Base-by-base conservation (phyloP, 495 filamentous ascomycete species). In the Tuber aestivum region DNA sequence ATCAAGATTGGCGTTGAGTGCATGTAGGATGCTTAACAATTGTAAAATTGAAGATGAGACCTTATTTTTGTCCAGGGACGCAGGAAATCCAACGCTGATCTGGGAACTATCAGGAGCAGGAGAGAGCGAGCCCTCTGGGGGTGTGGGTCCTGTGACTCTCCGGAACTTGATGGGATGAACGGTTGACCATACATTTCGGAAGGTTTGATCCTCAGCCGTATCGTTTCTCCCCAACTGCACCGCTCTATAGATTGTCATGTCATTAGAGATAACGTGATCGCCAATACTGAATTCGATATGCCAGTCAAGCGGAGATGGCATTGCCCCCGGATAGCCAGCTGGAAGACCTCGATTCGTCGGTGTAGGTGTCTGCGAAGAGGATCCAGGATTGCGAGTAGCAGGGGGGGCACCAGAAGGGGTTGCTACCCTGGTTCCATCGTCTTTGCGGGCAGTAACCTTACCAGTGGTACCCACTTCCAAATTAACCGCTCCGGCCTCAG, bases 211-310 rank as follows among this genome's bases (percentile, higher is more conserved):
- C n/a, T 89, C 77, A 61, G 89, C 84, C 2, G 88, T 83, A 37
- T 90, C 86, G 68, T 90, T 91, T 83, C 89, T 91, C n/a, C 77
- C 75, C 41, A 83, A 76, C 79, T 97, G 93, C 23, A 98, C 92
- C 70, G 95, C 96, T 68, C 94, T 91, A 82, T 98, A 99, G 76
- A 99, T 94, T 0, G 96, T 99, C 5, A 93, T 98, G 78, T 97
- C 95, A 78, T 93, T 94, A 1, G 92, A 87, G 78, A 97, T 91
- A 0, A 92, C 88, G 81, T 94, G 91, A 70, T 89, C 93, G 76
- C 94, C 91, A 74, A 97, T 90, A 78, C 89, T 96, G 84, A 99
- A 99, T 81, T 98, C 93, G 65, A 99, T 92, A 80, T 99, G 95
- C 96, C 96, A 99, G 82, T 98, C 95, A 76, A 94, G 91, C n/a